phyloP scores from a whole-genome alignment of 2,329 filamentous ascomycete genomes.

The Scortechinia acanthostroma region DNA sequence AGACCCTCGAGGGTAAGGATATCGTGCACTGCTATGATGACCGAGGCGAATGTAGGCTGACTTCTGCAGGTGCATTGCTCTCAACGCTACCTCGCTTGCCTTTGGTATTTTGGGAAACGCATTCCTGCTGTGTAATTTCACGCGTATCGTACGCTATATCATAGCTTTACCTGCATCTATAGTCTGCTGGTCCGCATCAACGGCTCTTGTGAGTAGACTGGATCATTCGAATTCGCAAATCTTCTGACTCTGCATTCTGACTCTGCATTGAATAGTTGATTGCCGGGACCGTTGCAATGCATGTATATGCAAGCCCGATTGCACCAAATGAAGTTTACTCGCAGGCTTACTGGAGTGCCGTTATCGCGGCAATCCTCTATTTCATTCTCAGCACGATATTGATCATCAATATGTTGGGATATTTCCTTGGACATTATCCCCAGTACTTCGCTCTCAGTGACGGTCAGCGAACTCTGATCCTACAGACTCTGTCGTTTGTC shows the following conservation, averaged over 20 bases:
- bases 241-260: conserved; percentile 45
- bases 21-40: conserved; percentile 2
- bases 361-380: conserved; percentile 58
- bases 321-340: conserved; percentile 44
- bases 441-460: conserved; percentile 61
- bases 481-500: conserved; percentile 67
- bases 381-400: conserved; percentile 52
- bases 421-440: conserved; percentile 62
- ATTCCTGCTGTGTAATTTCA: conserved; percentile 65
- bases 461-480: conserved; percentile 60
- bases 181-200: conserved; percentile 57
- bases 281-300: too few species aligned
- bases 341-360: conserved; percentile 65
- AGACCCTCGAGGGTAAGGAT: conserved; percentile 52
- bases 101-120: conserved; percentile 62
- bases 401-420: conserved; percentile 65
- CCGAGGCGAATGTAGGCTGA: not conserved
- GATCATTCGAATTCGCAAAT: conserved; percentile 5
- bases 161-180: conserved; percentile 63
- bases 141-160: conserved; percentile 56
- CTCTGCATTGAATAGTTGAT: too few species aligned
- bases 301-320: conserved; percentile 17
- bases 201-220: conserved; percentile 38
- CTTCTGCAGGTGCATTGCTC: conserved; percentile 38
- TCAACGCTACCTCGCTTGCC: conserved; percentile 58